Conservation (phyloP, 306 rosid genomes). For the Cucumis cinereus region DNA sequence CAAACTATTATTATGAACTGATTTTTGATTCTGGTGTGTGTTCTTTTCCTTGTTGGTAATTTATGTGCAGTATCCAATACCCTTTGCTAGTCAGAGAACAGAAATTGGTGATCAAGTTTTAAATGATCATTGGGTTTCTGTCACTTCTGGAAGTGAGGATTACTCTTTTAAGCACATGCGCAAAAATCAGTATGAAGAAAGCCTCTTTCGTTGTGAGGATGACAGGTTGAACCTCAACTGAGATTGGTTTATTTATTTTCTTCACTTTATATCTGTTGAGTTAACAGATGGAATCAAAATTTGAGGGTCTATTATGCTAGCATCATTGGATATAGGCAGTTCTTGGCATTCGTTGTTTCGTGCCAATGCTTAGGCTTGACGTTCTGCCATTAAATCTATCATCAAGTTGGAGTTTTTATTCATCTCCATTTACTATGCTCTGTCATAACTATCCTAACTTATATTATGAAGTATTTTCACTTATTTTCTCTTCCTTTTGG, state of each 20-base stretch:
- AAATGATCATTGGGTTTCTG: slow-evolving; percentile 98
- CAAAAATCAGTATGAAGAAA: slow-evolving; percentile 93
- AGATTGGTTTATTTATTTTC: neutral
- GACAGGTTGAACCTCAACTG: slow-evolving; percentile 51
- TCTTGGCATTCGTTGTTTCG: neutral
- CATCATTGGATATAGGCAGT: neutral
- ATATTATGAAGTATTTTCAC: neutral
- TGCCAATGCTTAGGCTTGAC: neutral
- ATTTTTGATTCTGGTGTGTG: neutral
- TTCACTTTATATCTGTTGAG: neutral
- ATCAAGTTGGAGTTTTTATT: neutral
- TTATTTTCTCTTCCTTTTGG: neutral
- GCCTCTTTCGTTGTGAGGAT: slow-evolving; percentile 94
- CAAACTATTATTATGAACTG: neutral
- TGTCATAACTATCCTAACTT: neutral
- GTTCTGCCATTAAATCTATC: neutral
- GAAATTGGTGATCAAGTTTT: slow-evolving; percentile 78
- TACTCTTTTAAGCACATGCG: slow-evolving; percentile 99
- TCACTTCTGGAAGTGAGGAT: slow-evolving; percentile 99
- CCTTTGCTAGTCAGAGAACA: slow-evolving; percentile 79
- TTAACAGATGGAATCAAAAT: neutral
- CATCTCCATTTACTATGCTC: neutral
- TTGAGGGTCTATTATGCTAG: neutral
- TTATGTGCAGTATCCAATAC: slow-evolving; percentile 79
- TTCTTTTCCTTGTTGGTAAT: neutral